phyloP scores from a whole-genome alignment of 108 stramenopile genomes.

The Nannochloropsis granulata region DNA sequence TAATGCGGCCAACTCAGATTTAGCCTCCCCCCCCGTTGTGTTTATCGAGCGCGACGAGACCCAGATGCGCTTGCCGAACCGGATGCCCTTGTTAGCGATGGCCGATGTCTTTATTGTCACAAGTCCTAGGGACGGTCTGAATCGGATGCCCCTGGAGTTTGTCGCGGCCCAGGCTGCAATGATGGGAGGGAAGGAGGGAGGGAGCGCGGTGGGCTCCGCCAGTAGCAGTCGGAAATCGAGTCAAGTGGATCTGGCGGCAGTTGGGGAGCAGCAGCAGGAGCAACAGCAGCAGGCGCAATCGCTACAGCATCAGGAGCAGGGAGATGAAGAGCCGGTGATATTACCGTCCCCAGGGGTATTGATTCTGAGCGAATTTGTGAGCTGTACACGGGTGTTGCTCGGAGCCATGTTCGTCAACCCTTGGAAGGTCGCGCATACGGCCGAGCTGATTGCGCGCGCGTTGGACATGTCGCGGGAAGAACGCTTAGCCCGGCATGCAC shows the following conservation, averaged over 20 bases:
- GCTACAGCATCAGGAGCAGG: too few relatives aligned
- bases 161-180: conserved; percentile 19
- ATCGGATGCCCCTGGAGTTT: conserved; percentile 52
- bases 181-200: background rate
- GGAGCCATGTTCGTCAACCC: conserved; percentile 62
- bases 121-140: conserved; percentile 41
- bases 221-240: background rate
- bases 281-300: background rate
- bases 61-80: conserved; percentile 17
- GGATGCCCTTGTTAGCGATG: conserved; percentile 18
- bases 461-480: conserved; percentile 23
- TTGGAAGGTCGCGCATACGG: conserved; percentile 34
- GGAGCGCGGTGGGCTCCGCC: background rate
- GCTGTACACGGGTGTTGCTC: conserved; percentile 84
- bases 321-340: too few relatives aligned
- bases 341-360: conserved; percentile 23
- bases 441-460: conserved; percentile 20
- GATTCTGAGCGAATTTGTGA: conserved; percentile 45
- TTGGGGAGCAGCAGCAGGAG: background rate
- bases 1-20: background rate
- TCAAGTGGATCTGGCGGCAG: background rate
- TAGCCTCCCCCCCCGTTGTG: background rate
- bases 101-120: conserved; percentile 36
- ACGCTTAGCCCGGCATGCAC: conserved; percentile 20
- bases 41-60: conserved; percentile 21